Evolutionary conservation across 371 early-diverging fungal species (phyloP).

Genomic region (Entomophthora muscae): DNA sequence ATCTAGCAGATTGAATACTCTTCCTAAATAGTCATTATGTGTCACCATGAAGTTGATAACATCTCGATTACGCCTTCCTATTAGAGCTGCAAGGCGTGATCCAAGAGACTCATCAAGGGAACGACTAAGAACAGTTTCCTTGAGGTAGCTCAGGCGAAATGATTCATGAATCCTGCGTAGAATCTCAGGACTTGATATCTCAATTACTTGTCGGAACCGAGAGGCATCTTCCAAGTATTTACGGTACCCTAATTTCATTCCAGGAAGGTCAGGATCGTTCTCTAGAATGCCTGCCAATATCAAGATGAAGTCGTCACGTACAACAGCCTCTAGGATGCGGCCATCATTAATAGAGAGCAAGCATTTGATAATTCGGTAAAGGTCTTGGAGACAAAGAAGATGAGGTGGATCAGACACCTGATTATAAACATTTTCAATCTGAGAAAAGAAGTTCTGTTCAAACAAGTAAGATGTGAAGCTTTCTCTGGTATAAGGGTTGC

Average conservation of each 20-base stretch:
- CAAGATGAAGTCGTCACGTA: not conserved
- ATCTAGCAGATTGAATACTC: not conserved
- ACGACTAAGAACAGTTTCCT: slow-evolving; percentile 1
- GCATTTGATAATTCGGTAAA: not conserved
- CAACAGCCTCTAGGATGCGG: not conserved
- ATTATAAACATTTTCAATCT: not conserved
- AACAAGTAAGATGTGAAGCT: not conserved
- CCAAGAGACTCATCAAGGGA: not conserved
- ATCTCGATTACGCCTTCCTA: not conserved
- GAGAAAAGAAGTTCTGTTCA: not conserved
- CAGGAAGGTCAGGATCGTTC: not conserved
- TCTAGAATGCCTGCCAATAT: slow-evolving; percentile 1
- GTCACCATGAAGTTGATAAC: not conserved
- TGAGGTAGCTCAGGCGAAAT: not conserved
- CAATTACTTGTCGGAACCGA: not conserved
- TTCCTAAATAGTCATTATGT: not conserved
- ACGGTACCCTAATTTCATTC: not conserved
- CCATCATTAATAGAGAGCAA: not conserved
- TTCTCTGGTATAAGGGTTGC: not conserved
- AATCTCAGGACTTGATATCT: not conserved
- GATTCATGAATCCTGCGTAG: not conserved
- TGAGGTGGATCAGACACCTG: not conserved
- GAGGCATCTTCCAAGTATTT: not conserved
- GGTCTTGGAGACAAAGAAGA: not conserved
- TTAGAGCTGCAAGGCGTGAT: not conserved